Evolutionary conservation across 2,329 filamentous ascomycete species (phyloP).

Genomic region (Zymoseptoria pseudotritici): DNA sequence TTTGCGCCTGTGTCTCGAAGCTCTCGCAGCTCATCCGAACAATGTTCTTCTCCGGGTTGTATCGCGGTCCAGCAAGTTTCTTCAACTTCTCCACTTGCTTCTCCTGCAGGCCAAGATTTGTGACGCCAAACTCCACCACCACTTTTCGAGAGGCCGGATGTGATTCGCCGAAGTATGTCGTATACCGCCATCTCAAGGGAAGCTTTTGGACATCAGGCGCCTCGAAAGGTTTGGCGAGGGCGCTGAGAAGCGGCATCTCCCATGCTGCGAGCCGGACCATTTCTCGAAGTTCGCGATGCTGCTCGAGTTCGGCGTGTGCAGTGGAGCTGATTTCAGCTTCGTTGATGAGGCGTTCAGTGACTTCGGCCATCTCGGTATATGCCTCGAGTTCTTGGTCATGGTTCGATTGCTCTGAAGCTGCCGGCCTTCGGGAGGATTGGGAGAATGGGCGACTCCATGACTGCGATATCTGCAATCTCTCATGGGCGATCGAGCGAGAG

Average conservation of each 20-base stretch:
- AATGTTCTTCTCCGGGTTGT: constrained; percentile 74
- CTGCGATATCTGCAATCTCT: constrained; percentile 8
- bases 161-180: constrained; percentile 86
- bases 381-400: constrained; percentile 4
- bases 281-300: constrained; percentile 79
- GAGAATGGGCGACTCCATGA: constrained; percentile 7
- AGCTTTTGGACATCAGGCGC: constrained; percentile 54
- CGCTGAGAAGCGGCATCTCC: constrained; percentile 81
- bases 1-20: constrained; percentile 83
- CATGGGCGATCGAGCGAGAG: neutral
- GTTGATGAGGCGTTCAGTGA: constrained; percentile 39
- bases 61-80: constrained; percentile 78
- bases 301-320: constrained; percentile 79
- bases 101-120: constrained; percentile 58
- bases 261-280: constrained; percentile 83
- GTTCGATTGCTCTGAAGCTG: constrained; percentile 3
- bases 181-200: constrained; percentile 90
- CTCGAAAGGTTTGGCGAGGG: constrained; percentile 77
- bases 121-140: constrained; percentile 76
- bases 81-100: constrained; percentile 71
- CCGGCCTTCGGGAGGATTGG: constrained; percentile 5
- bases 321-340: constrained; percentile 77
- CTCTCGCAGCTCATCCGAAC: constrained; percentile 83
- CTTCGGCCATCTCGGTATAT: constrained; percentile 9
- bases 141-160: constrained; percentile 93